Conservation (phyloP, 306 rosid genomes). For the Dryas octopetala region DNA sequence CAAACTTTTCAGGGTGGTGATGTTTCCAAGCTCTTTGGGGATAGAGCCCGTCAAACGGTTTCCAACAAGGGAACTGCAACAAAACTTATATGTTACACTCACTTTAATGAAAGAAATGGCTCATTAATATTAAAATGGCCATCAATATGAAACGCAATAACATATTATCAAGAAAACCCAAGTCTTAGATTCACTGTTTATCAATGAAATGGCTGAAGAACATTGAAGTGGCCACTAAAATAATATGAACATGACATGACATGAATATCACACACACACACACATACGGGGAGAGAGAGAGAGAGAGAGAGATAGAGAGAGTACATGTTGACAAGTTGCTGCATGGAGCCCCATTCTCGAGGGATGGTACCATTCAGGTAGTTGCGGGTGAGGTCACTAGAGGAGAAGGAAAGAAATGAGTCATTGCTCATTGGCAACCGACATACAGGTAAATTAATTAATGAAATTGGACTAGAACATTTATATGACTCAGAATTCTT, state of each 20-base stretch:
- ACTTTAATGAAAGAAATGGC: not conserved
- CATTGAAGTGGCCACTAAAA: no score
- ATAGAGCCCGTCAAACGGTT: slow-evolving; percentile 67
- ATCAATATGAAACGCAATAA: not conserved
- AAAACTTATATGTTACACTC: not conserved
- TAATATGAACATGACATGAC: not conserved
- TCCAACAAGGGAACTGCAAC: slow-evolving; percentile 54
- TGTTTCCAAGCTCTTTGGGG: slow-evolving; percentile 65
- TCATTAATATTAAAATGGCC: not conserved
- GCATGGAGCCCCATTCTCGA: slow-evolving; percentile 26
- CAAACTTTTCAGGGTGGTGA: slow-evolving; percentile 60
- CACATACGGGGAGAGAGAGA: not conserved
- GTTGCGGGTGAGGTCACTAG: slow-evolving; percentile 43
- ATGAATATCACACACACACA: not conserved
- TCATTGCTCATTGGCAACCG: not conserved
- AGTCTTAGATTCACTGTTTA: no score
- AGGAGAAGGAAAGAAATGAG: not conserved
- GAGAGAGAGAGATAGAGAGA: not conserved
- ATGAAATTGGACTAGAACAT: not conserved
- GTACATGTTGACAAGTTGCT: slow-evolving; percentile 16
- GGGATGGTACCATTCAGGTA: slow-evolving; percentile 38
- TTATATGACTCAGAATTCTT: not conserved
- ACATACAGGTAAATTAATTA: not conserved
- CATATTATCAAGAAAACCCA: no score
- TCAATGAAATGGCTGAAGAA: not conserved